Base-by-base conservation (phyloP, 495 filamentous ascomycete genomes). In the Aspergillus heteromorphus region DNA sequence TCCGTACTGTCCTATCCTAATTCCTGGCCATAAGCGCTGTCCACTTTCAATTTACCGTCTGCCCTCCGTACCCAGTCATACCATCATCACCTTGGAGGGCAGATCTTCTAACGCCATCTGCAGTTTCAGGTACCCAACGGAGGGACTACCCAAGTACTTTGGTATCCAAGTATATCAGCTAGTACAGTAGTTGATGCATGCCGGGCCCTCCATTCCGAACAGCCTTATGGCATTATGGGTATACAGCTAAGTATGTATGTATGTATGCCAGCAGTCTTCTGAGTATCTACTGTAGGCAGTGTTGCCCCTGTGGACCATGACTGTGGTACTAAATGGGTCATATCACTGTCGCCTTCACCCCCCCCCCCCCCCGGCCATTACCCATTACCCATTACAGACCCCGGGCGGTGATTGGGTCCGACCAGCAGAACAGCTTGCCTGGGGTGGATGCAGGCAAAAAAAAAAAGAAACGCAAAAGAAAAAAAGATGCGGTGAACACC, bases 401-500 rank as follows among this genome's bases (percentile, higher is more conserved):
- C 3, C 34, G 1, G 10, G 11, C 34, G 21, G 1, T 47, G 43
- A 47, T 29, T 27, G 43, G 43, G 13, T 16, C 43, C 43, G 21
- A 23, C 2, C 36, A 40, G 36, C 36, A 13, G 16, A 17, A 10
- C 40, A 43, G 43, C 43, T 20, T 14, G 21, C 20, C n/a, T 14
- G 30, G 40, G 17, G 17, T 53, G 43, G 27, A 47, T 47, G 42
- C 45, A 43, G 49, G 41, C 27, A 51, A 40, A 51, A 29, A 47
- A 27, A 31, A 47, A 51, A 47, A 45, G n/a, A 48, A 30, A 45
- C 25, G 41, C n/a, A 45, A 36, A 53, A 36, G 27, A 48, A 54
- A 30, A 51, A 65, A 73, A 72, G 60, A 72, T 68, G 70, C 70
- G 72, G 72, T 73, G 69, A 73, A 65, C 59, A 53, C 47, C 38